Evolutionary conservation across 2,329 filamentous ascomycete genomes (phyloP).

Genomic region (Microcyclospora pomicola): DNA sequence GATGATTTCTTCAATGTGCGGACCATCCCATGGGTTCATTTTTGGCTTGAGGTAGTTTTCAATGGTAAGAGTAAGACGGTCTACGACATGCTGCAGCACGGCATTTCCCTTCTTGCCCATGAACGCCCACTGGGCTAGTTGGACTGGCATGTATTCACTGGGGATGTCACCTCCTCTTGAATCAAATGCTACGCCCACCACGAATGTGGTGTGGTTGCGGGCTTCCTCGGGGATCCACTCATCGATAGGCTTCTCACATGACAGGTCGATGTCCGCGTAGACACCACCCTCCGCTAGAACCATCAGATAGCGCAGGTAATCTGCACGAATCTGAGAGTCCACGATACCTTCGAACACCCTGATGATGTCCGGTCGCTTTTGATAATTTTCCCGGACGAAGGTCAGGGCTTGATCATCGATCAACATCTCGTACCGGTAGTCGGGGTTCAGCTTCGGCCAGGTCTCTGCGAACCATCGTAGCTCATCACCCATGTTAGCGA

Average conservation of each 20-base stretch:
- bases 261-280: constrained; percentile 12
- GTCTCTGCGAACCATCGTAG: constrained; percentile 1
- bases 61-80: constrained; percentile 1
- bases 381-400: constrained; percentile 6
- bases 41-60: constrained; percentile 1
- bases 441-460: constrained; percentile 5
- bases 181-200: constrained; percentile 10
- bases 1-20: constrained; percentile 1
- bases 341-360: constrained; percentile 3
- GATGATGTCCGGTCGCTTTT: constrained; percentile 4
- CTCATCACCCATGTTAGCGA: constrained; percentile 3
- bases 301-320: constrained; percentile 9
- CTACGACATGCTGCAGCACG: constrained; percentile 6
- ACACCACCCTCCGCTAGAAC: constrained; percentile 10
- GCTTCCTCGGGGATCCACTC: constrained; percentile 8
- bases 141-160: constrained; percentile 2
- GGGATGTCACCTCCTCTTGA: constrained; percentile 2
- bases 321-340: constrained; percentile 8
- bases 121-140: constrained; percentile 9
- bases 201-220: constrained; percentile 2
- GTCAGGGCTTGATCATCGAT: constrained; percentile 3
- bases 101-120: constrained; percentile 8
- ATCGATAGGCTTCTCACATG: constrained; percentile 6
- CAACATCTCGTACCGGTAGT: constrained; percentile 7
- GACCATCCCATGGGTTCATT: neutral